Evolutionary conservation across 768 basidiomycete genomes (phyloP).

Genomic region (Coprinopsis cinerea): DNA sequence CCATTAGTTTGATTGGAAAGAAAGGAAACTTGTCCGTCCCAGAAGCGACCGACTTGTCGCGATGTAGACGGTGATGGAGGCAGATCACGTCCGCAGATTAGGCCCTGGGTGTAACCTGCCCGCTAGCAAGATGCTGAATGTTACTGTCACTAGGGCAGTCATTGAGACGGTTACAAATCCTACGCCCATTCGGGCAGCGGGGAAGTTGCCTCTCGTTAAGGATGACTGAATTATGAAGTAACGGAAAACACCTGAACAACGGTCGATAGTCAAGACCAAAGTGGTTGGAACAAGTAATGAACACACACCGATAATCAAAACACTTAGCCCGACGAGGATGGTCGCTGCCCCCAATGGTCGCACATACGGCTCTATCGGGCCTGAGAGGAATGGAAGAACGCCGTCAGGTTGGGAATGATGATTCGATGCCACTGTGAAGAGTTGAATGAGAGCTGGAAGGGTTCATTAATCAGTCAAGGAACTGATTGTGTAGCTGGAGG

Average conservation of each 20-base stretch:
- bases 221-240: conserved; percentile 50
- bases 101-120: conserved; percentile 16
- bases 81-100: too few relatives aligned
- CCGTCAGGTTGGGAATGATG: conserved; percentile 8
- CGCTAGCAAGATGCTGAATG: conserved; percentile 37
- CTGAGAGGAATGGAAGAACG: conserved; percentile 6
- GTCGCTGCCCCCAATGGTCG: conserved; percentile 48
- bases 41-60: too few relatives aligned
- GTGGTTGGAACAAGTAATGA: neutral
- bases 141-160: conserved; percentile 33
- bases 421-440: conserved; percentile 39
- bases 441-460: conserved; percentile 36
- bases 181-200: conserved; percentile 43
- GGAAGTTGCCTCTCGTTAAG: conserved; percentile 45
- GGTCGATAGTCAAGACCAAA: conserved; percentile 2
- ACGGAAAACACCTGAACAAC: conserved; percentile 37
- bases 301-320: conserved; percentile 44
- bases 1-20: too few relatives aligned
- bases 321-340: conserved; percentile 38
- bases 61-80: too few relatives aligned
- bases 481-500: neutral
- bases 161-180: conserved; percentile 35
- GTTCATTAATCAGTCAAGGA: neutral
- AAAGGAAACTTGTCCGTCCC: too few relatives aligned
- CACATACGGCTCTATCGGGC: conserved; percentile 28